phyloP scores from a whole-genome alignment of 2,329 filamentous ascomycete genomes.

The Sclerotinia glacialis region DNA sequence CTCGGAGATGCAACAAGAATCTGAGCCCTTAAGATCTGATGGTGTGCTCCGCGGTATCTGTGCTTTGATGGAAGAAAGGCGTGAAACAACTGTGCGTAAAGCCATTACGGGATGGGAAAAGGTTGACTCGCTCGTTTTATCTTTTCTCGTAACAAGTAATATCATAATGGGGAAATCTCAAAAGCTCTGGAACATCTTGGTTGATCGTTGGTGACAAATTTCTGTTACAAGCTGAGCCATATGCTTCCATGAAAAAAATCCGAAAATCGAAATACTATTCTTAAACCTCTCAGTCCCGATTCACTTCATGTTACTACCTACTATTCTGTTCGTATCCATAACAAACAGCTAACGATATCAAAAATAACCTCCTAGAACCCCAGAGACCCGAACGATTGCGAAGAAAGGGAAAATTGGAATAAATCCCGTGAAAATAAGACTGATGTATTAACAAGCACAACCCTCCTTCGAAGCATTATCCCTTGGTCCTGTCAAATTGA shows the following conservation, averaged over 20 bases:
- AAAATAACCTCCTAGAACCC: slow-evolving; percentile 30
- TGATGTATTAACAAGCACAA: slow-evolving; percentile 69
- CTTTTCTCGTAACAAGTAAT: background rate
- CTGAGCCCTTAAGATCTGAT: background rate
- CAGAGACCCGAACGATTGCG: slow-evolving; percentile 25
- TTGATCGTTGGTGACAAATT: slow-evolving; percentile 11
- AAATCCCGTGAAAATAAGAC: slow-evolving; percentile 24
- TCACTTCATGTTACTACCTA: slow-evolving; percentile 8
- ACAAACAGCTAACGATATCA: slow-evolving; percentile 28
- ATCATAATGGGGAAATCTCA: background rate
- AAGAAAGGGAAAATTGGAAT: slow-evolving; percentile 25
- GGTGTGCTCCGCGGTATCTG: background rate
- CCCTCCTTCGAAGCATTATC: slow-evolving; percentile 81
- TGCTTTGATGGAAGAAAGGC: slow-evolving; percentile 6
- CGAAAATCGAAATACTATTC: slow-evolving; percentile 9
- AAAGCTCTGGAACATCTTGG: background rate
- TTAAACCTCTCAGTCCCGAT: background rate
- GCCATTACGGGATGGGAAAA: background rate
- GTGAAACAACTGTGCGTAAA: slow-evolving; percentile 17
- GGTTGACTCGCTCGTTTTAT: slow-evolving; percentile 8
- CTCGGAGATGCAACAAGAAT: background rate
- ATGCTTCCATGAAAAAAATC: background rate
- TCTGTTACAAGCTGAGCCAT: slow-evolving; percentile 15
- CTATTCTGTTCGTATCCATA: slow-evolving; percentile 31
- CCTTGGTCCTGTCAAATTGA: slow-evolving; percentile 74